Conservation (phyloP, 495 filamentous ascomycete genomes). For the Podospora pseudoanserina region DNA sequence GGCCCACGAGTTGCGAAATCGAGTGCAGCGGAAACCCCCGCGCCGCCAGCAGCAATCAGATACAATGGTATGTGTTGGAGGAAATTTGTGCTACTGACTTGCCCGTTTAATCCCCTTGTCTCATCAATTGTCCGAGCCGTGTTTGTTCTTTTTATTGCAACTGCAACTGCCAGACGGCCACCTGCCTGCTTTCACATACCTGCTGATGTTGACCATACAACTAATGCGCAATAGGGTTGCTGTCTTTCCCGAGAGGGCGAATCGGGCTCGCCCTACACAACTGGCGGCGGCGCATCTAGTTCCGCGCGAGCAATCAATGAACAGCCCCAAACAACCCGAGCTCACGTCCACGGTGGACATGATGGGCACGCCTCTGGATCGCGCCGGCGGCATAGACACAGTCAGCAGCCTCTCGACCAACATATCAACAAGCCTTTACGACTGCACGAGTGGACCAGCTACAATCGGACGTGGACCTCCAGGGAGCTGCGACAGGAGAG, state of each 20-base stretch:
- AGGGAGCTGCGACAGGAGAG: constrained; percentile 44
- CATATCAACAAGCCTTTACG: constrained; percentile 51
- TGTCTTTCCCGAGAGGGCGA: constrained; percentile 45
- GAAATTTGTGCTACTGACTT: neutral
- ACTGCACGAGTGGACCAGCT: constrained; percentile 47
- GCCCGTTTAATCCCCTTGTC: neutral
- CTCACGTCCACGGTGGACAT: constrained; percentile 14
- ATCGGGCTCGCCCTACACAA: constrained; percentile 43
- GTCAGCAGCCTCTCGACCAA: constrained; percentile 32
- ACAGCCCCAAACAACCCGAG: constrained; percentile 16
- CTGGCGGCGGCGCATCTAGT: constrained; percentile 34
- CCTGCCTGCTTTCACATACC: neutral
- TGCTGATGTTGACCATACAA: neutral
- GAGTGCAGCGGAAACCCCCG: constrained; percentile 6
- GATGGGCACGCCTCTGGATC: constrained; percentile 24
- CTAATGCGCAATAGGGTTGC: constrained; percentile 40
- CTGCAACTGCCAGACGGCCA: neutral
- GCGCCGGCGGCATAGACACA: constrained; percentile 21
- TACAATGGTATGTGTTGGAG: neutral
- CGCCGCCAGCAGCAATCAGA: neutral
- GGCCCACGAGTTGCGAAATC: constrained; percentile 21
- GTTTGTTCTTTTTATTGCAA: neutral
- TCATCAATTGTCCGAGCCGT: neutral
- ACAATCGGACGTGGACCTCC: constrained; percentile 45
- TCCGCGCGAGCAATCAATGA: constrained; percentile 47